Evolutionary conservation across 164 flowering plant species (phyloP).

Genomic region (Magnolia kwangsiensis): DNA sequence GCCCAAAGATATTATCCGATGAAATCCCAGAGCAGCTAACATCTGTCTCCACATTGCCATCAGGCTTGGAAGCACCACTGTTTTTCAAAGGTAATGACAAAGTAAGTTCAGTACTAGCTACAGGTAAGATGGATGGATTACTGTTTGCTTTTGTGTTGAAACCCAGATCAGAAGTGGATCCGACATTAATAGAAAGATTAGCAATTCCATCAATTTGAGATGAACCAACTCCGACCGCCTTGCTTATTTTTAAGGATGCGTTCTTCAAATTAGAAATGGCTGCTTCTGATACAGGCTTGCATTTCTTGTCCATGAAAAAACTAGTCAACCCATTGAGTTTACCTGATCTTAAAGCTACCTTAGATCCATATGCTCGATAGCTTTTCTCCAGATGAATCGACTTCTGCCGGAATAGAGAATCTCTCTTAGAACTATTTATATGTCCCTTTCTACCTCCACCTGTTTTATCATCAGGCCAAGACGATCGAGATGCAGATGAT

Average conservation of each 20-base stretch:
- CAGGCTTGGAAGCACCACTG: slow-evolving; percentile 28
- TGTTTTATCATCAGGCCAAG: slow-evolving; percentile 42
- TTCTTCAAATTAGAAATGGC: slow-evolving; percentile 40
- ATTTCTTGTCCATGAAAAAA: slow-evolving; percentile 66
- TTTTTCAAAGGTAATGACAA: slow-evolving; percentile 54
- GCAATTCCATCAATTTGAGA: slow-evolving; percentile 32
- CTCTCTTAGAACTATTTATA: slow-evolving; percentile 55
- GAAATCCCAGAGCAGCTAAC: slow-evolving; percentile 30
- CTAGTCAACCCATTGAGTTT: slow-evolving; percentile 57
- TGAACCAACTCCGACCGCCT: slow-evolving; percentile 37
- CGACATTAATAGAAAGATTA: slow-evolving; percentile 26
- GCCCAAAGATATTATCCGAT: slow-evolving; percentile 43
- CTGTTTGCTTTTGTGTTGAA: slow-evolving; percentile 23
- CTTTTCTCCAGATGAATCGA: slow-evolving; percentile 68
- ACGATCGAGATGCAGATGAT: slow-evolving; percentile 16
- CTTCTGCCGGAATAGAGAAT: slow-evolving; percentile 68
- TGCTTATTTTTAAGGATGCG: slow-evolving; percentile 44
- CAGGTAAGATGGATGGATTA: slow-evolving; percentile 29
- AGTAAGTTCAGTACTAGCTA: slow-evolving; percentile 67
- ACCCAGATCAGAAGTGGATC: slow-evolving; percentile 25
- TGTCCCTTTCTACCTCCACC: slow-evolving; percentile 44
- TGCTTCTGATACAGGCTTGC: slow-evolving; percentile 55
- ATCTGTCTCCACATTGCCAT: slow-evolving; percentile 25
- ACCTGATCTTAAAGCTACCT: slow-evolving; percentile 55
- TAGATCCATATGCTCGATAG: slow-evolving; percentile 57